phyloP scores from a whole-genome alignment of 768 basidiomycete species.

The Jaapia argillacea region DNA sequence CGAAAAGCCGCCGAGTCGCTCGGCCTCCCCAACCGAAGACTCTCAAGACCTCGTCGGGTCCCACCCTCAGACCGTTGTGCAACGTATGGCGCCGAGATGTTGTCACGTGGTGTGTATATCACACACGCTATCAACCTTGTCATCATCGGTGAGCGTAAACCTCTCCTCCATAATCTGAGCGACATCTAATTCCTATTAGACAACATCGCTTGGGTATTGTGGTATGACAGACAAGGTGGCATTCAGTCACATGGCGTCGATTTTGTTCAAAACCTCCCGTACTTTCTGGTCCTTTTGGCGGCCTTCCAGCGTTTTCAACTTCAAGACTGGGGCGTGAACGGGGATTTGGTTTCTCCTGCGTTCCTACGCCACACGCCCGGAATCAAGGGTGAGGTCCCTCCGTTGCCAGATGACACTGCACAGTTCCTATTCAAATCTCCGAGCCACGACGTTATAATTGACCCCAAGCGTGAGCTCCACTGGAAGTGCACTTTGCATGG shows the following conservation, averaged over 20 bases:
- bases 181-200: background rate
- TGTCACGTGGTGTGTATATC: background rate
- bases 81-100: background rate
- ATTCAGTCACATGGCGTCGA: conserved; percentile 16
- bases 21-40: too few relatives aligned
- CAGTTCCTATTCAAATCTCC: background rate
- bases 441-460: conserved; percentile 1
- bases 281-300: conserved; percentile 15
- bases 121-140: background rate
- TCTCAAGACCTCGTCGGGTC: too few relatives aligned
- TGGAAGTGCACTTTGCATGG: background rate
- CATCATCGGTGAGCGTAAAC: too few relatives aligned
- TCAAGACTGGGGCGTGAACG: conserved; percentile 16
- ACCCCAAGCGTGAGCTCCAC: conserved; percentile 7
- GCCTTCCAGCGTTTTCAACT: conserved; percentile 15
- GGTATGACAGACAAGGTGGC: conserved; percentile 16
- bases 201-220: conserved; percentile 13
- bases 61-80: background rate
- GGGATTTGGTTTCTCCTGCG: too few relatives aligned
- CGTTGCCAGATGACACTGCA: background rate
- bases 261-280: conserved; percentile 15
- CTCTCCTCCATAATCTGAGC: too few relatives aligned
- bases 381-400: too few relatives aligned
- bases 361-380: too few relatives aligned
- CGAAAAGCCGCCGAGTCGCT: too few relatives aligned